Conservation (phyloP, 2,329 filamentous ascomycete species). For the Ascochyta lentis region DNA sequence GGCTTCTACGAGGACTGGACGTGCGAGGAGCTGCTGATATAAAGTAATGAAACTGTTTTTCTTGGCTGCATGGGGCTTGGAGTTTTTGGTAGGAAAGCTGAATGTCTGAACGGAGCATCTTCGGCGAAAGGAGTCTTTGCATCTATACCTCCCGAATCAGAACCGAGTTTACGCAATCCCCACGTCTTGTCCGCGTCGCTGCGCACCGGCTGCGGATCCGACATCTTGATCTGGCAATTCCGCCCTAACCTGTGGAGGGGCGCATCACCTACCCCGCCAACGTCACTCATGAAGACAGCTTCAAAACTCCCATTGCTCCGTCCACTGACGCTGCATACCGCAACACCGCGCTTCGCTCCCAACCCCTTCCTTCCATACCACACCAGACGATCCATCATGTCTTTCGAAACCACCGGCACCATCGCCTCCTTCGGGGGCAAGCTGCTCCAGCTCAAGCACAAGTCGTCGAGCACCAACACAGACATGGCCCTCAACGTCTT, state of each 20-base stretch:
- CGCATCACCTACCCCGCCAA: constrained; percentile 24
- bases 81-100: constrained; percentile 40
- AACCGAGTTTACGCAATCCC: constrained; percentile 39
- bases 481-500: constrained; percentile 94
- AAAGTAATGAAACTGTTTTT: constrained; percentile 15
- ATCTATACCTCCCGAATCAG: constrained; percentile 43
- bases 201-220: constrained; percentile 41
- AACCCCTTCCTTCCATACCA: constrained; percentile 20
- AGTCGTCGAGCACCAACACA: constrained; percentile 77
- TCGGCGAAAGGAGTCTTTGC: constrained; percentile 45
- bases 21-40: constrained; percentile 83
- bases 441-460: constrained; percentile 91
- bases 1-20: constrained; percentile 99
- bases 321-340: constrained; percentile 11
- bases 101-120: constrained; percentile 32
- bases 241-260: constrained; percentile 12
- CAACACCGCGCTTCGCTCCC: constrained; percentile 5
- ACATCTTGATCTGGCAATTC: constrained; percentile 19
- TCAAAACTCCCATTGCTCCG: constrained; percentile 32
- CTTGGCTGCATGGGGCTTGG: constrained; percentile 44
- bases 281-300: constrained; percentile 36
- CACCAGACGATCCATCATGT: constrained; percentile 52
- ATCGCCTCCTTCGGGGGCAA: constrained; percentile 93
- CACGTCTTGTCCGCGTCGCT: constrained; percentile 30
- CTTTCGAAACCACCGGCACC: constrained; percentile 86